A percentile compares a stretch with the other conserved stretches of the same genome.
Conservation (phyloP, 2,329 filamentous ascomycete species). For the Periglandula ipomoeae region DNA sequence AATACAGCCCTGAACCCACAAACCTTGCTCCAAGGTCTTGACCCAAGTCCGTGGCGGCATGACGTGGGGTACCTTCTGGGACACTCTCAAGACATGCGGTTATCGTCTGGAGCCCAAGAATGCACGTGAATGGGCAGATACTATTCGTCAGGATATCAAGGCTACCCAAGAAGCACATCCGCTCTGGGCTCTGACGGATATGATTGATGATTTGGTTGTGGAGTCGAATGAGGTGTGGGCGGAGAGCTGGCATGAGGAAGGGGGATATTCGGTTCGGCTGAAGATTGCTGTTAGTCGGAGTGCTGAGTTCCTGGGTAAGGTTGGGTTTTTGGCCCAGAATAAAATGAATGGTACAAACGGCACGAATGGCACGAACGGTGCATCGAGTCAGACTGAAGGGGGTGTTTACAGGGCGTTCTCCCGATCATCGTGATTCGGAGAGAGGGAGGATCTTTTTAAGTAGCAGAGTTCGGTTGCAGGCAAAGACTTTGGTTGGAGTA, state of each 20-base stretch:
- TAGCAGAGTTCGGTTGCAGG: too few species aligned
- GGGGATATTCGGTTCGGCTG: conserved; percentile 1
- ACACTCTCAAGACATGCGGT: neutral
- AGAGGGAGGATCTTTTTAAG: too few species aligned
- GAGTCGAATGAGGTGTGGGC: neutral
- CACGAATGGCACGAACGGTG: too few species aligned
- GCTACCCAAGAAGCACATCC: conserved; percentile 6
- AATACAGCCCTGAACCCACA: conserved; percentile 1
- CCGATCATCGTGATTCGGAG: too few species aligned
- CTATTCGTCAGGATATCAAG: conserved; percentile 5
- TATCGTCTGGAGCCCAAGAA: neutral
- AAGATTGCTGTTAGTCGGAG: conserved; percentile 3
- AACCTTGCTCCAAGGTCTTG: too few species aligned
- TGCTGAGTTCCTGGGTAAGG: conserved; percentile 1
- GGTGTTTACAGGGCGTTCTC: too few species aligned
- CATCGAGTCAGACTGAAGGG: too few species aligned
- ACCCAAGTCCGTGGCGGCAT: conserved; percentile 5
- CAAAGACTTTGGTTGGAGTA: too few species aligned
- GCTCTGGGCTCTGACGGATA: conserved; percentile 5
- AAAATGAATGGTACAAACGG: too few species aligned
- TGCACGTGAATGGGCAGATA: conserved; percentile 1
- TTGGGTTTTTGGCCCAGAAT: too few species aligned
- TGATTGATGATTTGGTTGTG: neutral
- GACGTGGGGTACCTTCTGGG: conserved; percentile 5
- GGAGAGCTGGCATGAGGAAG: neutral